phyloP scores from a whole-genome alignment of 768 basidiomycete species.

The Lactifluus volemus region DNA sequence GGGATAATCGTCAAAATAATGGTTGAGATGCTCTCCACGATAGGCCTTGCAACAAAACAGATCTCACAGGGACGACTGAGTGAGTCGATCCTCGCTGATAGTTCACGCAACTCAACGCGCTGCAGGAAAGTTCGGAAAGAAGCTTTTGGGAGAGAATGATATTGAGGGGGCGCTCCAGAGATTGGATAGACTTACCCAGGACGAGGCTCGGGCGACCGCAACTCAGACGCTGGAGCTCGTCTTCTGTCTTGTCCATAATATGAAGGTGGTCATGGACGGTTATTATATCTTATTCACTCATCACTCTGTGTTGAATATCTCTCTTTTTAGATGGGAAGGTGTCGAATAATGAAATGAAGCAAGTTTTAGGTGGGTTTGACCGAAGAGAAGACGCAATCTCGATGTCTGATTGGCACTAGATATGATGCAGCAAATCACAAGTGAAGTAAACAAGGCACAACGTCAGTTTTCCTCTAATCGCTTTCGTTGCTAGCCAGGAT shows the following conservation, averaged over 20 bases:
- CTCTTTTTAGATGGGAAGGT: neutral
- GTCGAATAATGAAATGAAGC: neutral
- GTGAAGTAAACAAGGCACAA: neutral
- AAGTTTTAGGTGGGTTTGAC: neutral
- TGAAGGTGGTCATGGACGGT: neutral
- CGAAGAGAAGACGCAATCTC: neutral
- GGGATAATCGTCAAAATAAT: neutral
- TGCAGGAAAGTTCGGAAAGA: neutral
- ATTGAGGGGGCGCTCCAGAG: neutral
- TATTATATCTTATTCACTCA: neutral
- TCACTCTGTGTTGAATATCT: neutral
- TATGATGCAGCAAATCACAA: neutral
- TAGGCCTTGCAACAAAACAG: neutral
- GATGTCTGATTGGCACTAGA: neutral
- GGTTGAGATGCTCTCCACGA: neutral
- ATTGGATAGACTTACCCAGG: neutral
- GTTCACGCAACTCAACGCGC: neutral
- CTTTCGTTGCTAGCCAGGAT: neutral
- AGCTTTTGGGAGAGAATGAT: neutral
- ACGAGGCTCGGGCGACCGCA: neutral
- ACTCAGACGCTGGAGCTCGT: neutral
- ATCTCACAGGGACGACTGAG: neutral
- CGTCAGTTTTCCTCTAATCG: neutral
- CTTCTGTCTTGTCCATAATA: neutral
- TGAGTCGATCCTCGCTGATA: neutral